A percentile compares a stretch with the other conserved stretches of the same genome.
These are phyloP conservation scores for Tricholoma furcatifolium DNA, from an alignment of 768 basidiomycete genomes.

Conservation along the genomic window DNA sequence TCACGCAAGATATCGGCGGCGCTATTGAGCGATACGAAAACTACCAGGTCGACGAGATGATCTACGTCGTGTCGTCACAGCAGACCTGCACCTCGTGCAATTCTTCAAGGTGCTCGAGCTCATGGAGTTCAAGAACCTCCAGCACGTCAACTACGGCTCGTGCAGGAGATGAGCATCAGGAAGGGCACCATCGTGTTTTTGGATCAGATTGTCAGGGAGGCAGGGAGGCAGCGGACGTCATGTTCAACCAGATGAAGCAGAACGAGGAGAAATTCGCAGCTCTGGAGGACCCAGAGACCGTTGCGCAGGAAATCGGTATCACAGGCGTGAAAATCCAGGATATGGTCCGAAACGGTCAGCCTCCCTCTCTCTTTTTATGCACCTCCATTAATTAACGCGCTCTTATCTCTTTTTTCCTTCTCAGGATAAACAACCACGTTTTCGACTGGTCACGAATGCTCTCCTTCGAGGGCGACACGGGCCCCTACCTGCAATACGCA, in stretches of 20 bases:
- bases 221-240: slow-evolving; percentile 84
- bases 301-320: slow-evolving; percentile 84
- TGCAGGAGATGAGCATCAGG: slow-evolving; percentile 93
- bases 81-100: slow-evolving; percentile 85
- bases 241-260: slow-evolving; percentile 97
- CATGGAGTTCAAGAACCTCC: slow-evolving; percentile 75
- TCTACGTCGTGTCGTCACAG: slow-evolving; percentile 88
- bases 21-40: slow-evolving; percentile 91
- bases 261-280: slow-evolving; percentile 91
- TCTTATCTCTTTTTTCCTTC: neutral
- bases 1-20: slow-evolving; percentile 93
- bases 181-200: slow-evolving; percentile 95
- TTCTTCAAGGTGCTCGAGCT: slow-evolving; percentile 92
- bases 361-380: slow-evolving; percentile 4
- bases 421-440: slow-evolving; percentile 91
- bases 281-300: slow-evolving; percentile 82
- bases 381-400: neutral
- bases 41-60: slow-evolving; percentile 86
- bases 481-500: slow-evolving; percentile 95
- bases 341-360: slow-evolving; percentile 86
- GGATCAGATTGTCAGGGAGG: slow-evolving; percentile 88
- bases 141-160: slow-evolving; percentile 93
- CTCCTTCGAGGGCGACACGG: slow-evolving; percentile 95
- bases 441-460: slow-evolving; percentile 95
- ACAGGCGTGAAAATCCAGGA: slow-evolving; percentile 98